Percentiles rank a stretch among this genome's conserved stretches.
Conservation (phyloP, 768 basidiomycete species). For the Leccinum sublutescens region DNA sequence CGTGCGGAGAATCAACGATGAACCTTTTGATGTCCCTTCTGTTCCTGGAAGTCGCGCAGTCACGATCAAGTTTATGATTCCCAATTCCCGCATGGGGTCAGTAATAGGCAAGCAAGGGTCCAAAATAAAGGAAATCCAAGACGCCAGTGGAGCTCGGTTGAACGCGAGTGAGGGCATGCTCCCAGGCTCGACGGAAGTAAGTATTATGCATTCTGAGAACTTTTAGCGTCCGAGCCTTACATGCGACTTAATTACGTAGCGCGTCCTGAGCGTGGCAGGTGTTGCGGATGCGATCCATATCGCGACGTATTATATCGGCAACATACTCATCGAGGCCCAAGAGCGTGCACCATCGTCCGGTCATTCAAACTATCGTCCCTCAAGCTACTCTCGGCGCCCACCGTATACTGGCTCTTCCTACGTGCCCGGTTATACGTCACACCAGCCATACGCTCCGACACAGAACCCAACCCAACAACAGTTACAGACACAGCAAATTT, state of each 20-base stretch:
- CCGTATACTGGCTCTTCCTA: constrained; percentile 59
- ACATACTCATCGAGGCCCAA: constrained; percentile 92
- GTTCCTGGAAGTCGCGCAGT: constrained; percentile 98
- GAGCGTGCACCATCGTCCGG: constrained; percentile 74
- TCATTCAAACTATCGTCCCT: constrained; percentile 60
- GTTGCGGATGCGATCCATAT: constrained; percentile 99
- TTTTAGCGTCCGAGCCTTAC: constrained; percentile 6
- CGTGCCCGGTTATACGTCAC: constrained; percentile 58
- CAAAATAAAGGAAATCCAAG: constrained; percentile 99
- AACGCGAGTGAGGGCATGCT: constrained; percentile 99
- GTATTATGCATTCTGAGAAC: constrained; percentile 15
- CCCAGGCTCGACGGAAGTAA: constrained; percentile 97
- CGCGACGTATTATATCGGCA: constrained; percentile 98
- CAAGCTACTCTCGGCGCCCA: constrained; percentile 51
- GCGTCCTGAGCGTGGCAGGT: constrained; percentile 95
- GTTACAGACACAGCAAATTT: constrained; percentile 96
- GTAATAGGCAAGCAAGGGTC: constrained; percentile 97
- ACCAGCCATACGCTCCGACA: constrained; percentile 45
- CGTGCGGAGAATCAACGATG: constrained; percentile 97
- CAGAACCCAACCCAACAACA: constrained; percentile 67
- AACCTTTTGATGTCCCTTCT: constrained; percentile 96
- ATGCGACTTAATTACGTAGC: constrained; percentile 46
- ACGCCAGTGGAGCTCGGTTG: constrained; percentile 92
- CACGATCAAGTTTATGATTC: constrained; percentile 99
- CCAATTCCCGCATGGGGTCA: constrained; percentile 98